Percentiles rank a stretch among this genome's conserved stretches.
Evolutionary conservation across 2,329 filamentous ascomycete genomes (phyloP).

Genomic region (Sporothrix sp.): DNA sequence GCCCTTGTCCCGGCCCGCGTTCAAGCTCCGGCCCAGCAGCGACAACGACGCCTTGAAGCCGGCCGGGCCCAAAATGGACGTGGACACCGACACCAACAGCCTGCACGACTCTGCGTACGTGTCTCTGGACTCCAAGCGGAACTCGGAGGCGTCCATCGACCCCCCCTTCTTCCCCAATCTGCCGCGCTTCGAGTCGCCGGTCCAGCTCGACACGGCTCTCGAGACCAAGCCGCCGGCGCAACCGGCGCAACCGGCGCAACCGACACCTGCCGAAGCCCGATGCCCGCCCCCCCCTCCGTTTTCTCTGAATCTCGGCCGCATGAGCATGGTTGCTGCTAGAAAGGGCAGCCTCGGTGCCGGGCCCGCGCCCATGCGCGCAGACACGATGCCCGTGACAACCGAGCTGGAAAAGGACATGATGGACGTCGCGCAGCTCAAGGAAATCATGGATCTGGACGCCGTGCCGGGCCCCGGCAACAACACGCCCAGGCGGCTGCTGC

Average conservation of each 20-base stretch:
- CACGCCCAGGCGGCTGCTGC: constrained; percentile 35
- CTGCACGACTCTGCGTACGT: constrained; percentile 45
- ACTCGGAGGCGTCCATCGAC: constrained; percentile 38
- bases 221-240: constrained; percentile 22
- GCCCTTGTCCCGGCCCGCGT: neutral
- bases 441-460: constrained; percentile 39
- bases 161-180: constrained; percentile 31
- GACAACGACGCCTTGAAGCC: neutral
- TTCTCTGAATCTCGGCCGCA: constrained; percentile 41
- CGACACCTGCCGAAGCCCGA: constrained; percentile 36
- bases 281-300: constrained; percentile 39
- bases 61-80: constrained; percentile 29
- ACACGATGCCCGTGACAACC: constrained; percentile 42
- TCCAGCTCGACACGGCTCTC: constrained; percentile 30
- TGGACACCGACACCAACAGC: constrained; percentile 36
- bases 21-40: neutral
- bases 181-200: constrained; percentile 39
- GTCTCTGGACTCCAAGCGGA: constrained; percentile 45
- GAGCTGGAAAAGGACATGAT: constrained; percentile 44
- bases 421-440: constrained; percentile 42
- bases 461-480: constrained; percentile 12
- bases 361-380: constrained; percentile 29
- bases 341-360: neutral
- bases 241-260: too few relatives aligned
- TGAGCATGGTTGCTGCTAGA: constrained; percentile 28